Conservation (phyloP, 495 filamentous ascomycete genomes). For the Neurospora sp. region DNA sequence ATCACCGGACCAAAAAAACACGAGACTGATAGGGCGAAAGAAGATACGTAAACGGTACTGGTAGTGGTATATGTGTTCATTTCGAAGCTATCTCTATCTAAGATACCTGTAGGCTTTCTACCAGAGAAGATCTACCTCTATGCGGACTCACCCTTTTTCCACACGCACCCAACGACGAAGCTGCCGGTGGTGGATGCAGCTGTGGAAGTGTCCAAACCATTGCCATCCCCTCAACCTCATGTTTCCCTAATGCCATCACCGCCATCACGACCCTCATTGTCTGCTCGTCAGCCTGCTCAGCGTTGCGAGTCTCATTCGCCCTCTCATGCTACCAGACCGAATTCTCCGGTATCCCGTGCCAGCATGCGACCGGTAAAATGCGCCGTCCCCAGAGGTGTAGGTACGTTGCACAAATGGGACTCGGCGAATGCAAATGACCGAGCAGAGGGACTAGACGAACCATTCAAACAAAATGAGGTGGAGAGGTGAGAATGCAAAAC, state of each 20-base stretch:
- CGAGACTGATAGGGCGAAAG: no score
- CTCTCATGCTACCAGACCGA: background rate
- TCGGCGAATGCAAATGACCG: background rate
- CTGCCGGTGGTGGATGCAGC: background rate
- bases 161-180: background rate
- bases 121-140: no score
- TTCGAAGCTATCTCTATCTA: no score
- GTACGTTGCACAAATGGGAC: background rate
- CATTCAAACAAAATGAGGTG: accelerated
- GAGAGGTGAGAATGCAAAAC: accelerated
- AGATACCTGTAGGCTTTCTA: no score
- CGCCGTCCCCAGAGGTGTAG: no score
- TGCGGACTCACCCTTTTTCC: background rate
- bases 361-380: background rate
- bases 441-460: accelerated
- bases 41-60: no score
- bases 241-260: background rate
- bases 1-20: background rate
- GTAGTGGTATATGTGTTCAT: no score
- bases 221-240: background rate
- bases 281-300: background rate
- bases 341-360: background rate
- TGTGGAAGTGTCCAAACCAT: background rate
- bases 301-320: background rate
- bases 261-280: background rate